phyloP scores from a whole-genome alignment of 2,329 filamentous ascomycete species.

The Fusarium domesticum region DNA sequence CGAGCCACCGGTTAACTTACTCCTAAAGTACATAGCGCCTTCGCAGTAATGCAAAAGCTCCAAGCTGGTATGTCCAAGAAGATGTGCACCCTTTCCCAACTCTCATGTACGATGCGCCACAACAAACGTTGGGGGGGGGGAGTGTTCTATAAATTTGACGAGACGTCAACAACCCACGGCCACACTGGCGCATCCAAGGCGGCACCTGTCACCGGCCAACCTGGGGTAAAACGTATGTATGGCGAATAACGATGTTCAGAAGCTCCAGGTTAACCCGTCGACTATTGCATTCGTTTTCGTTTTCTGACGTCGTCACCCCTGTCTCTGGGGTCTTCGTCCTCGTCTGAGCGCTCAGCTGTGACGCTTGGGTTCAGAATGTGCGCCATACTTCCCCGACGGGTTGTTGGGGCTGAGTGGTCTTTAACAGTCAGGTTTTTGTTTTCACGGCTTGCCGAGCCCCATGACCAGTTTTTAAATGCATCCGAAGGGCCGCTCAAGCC shows the following conservation, averaged over 20 bases:
- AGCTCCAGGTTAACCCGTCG: too few species aligned
- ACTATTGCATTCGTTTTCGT: conserved; percentile 55
- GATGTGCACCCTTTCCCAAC: too few species aligned
- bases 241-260: too few species aligned
- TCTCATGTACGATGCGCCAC: too few species aligned
- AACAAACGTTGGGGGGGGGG: too few species aligned
- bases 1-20: not conserved
- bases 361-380: conserved; percentile 62
- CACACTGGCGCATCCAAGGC: too few species aligned
- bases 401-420: conserved; percentile 56
- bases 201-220: too few species aligned
- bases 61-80: not conserved
- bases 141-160: too few species aligned
- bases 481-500: conserved; percentile 39
- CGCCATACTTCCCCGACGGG: conserved; percentile 58
- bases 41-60: not conserved
- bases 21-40: not conserved
- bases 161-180: too few species aligned
- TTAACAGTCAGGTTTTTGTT: conserved; percentile 50
- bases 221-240: too few species aligned
- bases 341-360: conserved; percentile 53
- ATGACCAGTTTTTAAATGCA: conserved; percentile 55
- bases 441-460: conserved; percentile 51
- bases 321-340: conserved; percentile 50
- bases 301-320: conserved; percentile 57